phyloP scores from a whole-genome alignment of 2,329 filamentous ascomycete species.

The Ophiostoma montium region DNA sequence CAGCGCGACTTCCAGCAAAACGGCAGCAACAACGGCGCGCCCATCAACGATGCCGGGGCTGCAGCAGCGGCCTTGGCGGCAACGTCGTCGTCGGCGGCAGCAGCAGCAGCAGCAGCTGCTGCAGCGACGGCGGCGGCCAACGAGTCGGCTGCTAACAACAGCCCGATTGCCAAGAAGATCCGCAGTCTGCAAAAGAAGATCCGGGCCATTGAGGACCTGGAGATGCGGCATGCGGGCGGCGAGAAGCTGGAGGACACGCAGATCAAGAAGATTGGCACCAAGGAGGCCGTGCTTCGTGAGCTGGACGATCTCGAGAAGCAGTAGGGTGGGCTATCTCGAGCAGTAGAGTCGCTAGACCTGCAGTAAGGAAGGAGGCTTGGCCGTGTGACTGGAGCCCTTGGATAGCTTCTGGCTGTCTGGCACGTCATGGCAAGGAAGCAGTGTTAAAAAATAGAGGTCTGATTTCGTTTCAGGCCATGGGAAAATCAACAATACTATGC shows the following conservation, averaged over 20 bases:
- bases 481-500: too few species aligned
- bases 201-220: conserved; percentile 90
- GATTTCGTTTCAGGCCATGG: too few species aligned
- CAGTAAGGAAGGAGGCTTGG: too few species aligned
- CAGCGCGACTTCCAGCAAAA: conserved; percentile 19
- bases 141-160: conserved; percentile 33
- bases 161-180: conserved; percentile 85
- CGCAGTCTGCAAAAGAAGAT: conserved; percentile 93
- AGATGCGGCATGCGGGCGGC: conserved; percentile 86
- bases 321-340: background rate
- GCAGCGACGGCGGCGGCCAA: conserved; percentile 28
- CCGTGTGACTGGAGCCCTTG: too few species aligned
- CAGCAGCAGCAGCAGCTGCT: conserved; percentile 16
- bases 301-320: conserved; percentile 45
- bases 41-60: conserved; percentile 12
- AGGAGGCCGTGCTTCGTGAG: conserved; percentile 72
- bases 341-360: too few species aligned
- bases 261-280: conserved; percentile 94
- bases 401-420: too few species aligned
- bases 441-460: too few species aligned
- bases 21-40: conserved; percentile 3
- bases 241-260: conserved; percentile 98
- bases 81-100: conserved; percentile 30
- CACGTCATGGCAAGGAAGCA: too few species aligned
- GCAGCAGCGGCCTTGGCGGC: conserved; percentile 16